A percentile compares a stretch with the other conserved stretches of the same genome.
Conservation (phyloP, 2,329 filamentous ascomycete species). For the Aspergillus texensis region DNA sequence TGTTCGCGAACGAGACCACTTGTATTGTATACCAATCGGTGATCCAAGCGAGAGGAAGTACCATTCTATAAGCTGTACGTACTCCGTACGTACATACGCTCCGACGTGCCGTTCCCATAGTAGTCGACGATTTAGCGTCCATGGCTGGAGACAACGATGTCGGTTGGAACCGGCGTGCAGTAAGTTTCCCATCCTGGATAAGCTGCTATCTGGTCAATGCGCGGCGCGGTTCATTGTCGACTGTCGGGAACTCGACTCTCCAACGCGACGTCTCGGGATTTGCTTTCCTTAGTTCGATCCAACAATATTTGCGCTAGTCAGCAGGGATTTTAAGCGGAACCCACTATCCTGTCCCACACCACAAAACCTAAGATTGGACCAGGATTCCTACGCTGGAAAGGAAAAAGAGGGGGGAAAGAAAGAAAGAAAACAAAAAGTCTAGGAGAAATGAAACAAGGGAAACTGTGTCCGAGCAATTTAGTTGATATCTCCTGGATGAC, state of each 20-base stretch:
- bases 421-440: background rate
- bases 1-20: background rate
- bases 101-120: background rate
- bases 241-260: slow-evolving; percentile 3
- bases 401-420: background rate
- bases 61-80: background rate
- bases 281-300: slow-evolving; percentile 10
- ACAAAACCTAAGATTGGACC: background rate
- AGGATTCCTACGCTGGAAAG: background rate
- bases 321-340: slow-evolving; percentile 10
- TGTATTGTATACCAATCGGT: background rate
- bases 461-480: background rate
- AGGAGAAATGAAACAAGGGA: background rate
- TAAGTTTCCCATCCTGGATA: slow-evolving; percentile 5
- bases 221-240: background rate
- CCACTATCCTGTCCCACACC: slow-evolving; percentile 1
- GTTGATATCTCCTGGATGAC: background rate
- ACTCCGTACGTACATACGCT: background rate
- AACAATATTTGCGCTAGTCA: background rate
- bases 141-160: slow-evolving; percentile 5
- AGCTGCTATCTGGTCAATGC: slow-evolving; percentile 12
- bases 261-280: slow-evolving; percentile 10
- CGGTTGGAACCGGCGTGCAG: slow-evolving; percentile 11
- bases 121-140: background rate
- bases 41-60: background rate